Conservation (phyloP, 768 basidiomycete genomes). For the Agaricus sinodeliciosus region DNA sequence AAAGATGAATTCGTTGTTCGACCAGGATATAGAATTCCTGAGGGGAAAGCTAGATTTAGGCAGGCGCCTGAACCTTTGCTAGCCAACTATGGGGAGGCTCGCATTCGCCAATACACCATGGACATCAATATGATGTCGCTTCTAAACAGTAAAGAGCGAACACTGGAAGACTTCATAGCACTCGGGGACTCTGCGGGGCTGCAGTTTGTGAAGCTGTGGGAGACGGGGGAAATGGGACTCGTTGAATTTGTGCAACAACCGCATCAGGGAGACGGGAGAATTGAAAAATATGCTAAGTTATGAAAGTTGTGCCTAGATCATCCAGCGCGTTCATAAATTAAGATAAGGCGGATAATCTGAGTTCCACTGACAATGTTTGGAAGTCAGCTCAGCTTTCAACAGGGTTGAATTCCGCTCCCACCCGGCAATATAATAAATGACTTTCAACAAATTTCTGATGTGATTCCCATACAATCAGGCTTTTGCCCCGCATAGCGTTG, state of each 20-base stretch:
- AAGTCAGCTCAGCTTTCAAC: too few relatives aligned
- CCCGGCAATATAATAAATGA: too few relatives aligned
- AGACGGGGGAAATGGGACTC: constrained; percentile 21
- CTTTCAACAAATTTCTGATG: too few relatives aligned
- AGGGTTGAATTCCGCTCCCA: too few relatives aligned
- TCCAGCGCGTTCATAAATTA: too few relatives aligned
- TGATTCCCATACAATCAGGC: too few relatives aligned
- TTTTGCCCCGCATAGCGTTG: too few relatives aligned
- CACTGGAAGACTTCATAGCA: constrained; percentile 29
- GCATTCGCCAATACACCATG: constrained; percentile 30
- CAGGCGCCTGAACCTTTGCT: constrained; percentile 39
- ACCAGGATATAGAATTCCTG: constrained; percentile 14
- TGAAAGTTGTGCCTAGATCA: constrained; percentile 1
- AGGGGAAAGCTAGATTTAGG: background rate
- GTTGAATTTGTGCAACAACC: constrained; percentile 18
- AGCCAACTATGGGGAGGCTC: constrained; percentile 39
- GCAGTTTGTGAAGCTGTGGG: constrained; percentile 26
- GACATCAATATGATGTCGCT: constrained; percentile 40
- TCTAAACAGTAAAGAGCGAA: constrained; percentile 37
- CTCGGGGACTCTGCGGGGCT: constrained; percentile 25
- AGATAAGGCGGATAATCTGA: too few relatives aligned
- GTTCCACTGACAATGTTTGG: too few relatives aligned
- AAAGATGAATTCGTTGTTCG: constrained; percentile 32
- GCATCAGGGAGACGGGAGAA: too few relatives aligned
- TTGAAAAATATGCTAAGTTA: too few relatives aligned